Conservation (phyloP, 768 basidiomycete species). For the Porphyrellus cyaneotinctus region DNA sequence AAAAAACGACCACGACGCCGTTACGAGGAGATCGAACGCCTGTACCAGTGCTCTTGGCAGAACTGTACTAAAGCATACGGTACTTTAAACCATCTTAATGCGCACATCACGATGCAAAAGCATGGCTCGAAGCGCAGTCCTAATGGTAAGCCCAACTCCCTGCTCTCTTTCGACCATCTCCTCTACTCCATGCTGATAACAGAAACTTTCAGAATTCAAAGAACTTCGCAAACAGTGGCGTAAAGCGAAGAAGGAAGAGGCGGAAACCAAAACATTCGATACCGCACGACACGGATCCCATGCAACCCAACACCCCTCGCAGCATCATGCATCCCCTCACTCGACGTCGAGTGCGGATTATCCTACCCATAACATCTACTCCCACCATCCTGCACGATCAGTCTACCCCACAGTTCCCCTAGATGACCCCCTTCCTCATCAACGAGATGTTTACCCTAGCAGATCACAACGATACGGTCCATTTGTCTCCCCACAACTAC, state of each 20-base stretch:
- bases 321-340: slow-evolving; percentile 21
- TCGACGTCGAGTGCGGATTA: slow-evolving; percentile 27
- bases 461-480: slow-evolving; percentile 27
- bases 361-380: slow-evolving; percentile 20
- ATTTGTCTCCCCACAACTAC: slow-evolving; percentile 18
- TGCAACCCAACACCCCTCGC: slow-evolving; percentile 13
- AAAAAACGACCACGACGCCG: slow-evolving; percentile 81
- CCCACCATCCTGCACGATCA: slow-evolving; percentile 25
- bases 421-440: slow-evolving; percentile 18
- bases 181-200: slow-evolving; percentile 8
- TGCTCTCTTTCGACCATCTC: not conserved
- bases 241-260: slow-evolving; percentile 80
- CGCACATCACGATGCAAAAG: slow-evolving; percentile 97
- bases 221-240: slow-evolving; percentile 97
- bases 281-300: slow-evolving; percentile 17
- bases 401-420: slow-evolving; percentile 1
- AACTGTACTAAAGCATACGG: slow-evolving; percentile 84
- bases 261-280: slow-evolving; percentile 25
- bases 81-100: slow-evolving; percentile 95
- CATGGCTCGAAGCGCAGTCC: slow-evolving; percentile 90
- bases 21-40: slow-evolving; percentile 93
- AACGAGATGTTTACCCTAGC: slow-evolving; percentile 19
- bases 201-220: slow-evolving; percentile 74
- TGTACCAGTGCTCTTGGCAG: slow-evolving; percentile 84
- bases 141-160: slow-evolving; percentile 56